Evolutionary conservation across 169 alveolate species (phyloP).

Genomic region (Eimeria zaria): DNA sequence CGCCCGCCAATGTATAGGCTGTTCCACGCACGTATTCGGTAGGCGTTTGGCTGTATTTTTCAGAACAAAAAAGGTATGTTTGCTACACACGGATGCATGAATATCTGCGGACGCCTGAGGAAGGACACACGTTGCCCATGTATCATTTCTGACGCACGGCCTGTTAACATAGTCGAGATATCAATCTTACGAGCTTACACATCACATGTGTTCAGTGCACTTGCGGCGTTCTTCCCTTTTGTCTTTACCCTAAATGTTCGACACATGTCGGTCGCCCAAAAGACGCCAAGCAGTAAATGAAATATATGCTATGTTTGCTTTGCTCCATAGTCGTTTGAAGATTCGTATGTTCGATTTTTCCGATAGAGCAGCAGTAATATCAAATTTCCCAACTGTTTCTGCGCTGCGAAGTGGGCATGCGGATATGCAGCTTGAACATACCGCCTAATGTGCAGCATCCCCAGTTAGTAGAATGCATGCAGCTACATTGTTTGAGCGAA

Average conservation of each 20-base stretch:
- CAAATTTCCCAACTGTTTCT: neutral
- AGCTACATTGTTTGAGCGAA: too few species aligned
- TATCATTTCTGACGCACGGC: neutral
- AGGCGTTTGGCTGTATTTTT: too few species aligned
- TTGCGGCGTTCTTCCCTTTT: neutral
- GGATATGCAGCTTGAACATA: neutral
- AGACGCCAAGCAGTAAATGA: neutral
- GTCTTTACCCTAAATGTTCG: neutral
- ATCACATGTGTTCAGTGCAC: neutral
- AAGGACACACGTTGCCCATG: neutral
- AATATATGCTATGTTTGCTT: neutral
- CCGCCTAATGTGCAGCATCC: neutral
- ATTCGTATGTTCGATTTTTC: neutral
- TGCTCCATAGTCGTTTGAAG: neutral
- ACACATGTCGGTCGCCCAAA: too few species aligned
- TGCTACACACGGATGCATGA: neutral
- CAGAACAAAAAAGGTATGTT: too few species aligned
- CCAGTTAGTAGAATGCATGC: too few species aligned
- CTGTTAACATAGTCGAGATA: neutral
- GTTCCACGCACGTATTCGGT: too few species aligned
- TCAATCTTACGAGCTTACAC: neutral
- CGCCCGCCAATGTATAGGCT: too few species aligned
- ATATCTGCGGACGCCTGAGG: neutral
- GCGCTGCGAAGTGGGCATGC: neutral
- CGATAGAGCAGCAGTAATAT: neutral